These are phyloP conservation scores for Nemophila menziesii DNA, from an alignment of 257 asterid species.

Conservation along the genomic window DNA sequence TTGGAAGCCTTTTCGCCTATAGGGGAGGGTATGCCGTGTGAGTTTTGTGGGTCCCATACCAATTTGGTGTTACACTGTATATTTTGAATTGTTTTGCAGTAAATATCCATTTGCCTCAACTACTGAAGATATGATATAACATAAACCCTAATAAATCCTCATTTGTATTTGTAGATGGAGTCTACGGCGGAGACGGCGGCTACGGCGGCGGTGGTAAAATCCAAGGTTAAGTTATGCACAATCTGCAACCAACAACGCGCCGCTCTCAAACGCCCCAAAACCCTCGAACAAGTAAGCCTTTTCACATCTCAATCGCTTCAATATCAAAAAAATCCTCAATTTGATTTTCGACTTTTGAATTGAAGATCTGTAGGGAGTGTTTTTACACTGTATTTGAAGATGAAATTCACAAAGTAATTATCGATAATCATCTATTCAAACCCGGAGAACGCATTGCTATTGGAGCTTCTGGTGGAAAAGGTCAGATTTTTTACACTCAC, in stretches of 20 bases:
- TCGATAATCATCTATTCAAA: slow-evolving; percentile 71
- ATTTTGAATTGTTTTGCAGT: no score
- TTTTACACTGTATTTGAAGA: slow-evolving; percentile 74
- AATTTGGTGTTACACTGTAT: no score
- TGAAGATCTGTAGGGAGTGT: slow-evolving; percentile 85
- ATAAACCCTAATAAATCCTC: no score
- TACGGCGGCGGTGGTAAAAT: slow-evolving; percentile 43
- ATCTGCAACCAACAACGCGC: slow-evolving; percentile 61
- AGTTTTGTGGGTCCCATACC: no score
- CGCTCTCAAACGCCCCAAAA: slow-evolving; percentile 90
- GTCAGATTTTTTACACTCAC: slow-evolving; percentile 15
- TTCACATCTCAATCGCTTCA: not conserved
- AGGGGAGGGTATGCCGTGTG: no score
- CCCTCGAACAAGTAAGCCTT: slow-evolving; percentile 58
- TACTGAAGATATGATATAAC: no score
- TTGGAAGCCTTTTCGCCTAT: no score
- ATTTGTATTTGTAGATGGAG: no score
- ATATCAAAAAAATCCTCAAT: not conserved
- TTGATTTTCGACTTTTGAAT: not conserved
- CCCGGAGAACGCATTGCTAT: slow-evolving; percentile 85
- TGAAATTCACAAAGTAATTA: slow-evolving; percentile 72
- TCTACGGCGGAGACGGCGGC: no score
- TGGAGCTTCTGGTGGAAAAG: slow-evolving; percentile 99
- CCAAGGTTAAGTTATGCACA: slow-evolving; percentile 41
- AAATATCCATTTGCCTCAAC: no score